Conservation (phyloP, 1,284 basidiomycete genomes). For the Cutaneotrichosporon sp. region DNA sequence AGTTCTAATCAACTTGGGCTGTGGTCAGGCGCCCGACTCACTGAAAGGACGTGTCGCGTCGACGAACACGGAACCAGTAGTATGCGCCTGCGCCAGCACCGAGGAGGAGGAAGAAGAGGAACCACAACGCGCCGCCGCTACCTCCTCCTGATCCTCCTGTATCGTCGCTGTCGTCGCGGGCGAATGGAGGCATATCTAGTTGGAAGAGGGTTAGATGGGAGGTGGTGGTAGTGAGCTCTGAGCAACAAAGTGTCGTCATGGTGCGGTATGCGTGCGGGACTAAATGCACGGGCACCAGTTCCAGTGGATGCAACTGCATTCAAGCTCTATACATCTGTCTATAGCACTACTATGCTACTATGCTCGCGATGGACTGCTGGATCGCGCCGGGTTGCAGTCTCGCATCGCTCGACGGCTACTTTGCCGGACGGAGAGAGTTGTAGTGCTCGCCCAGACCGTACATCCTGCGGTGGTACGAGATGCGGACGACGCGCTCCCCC, state of each 20-base stretch:
- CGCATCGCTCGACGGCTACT: background rate
- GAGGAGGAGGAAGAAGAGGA: slow-evolving; percentile 14
- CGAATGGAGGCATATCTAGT: background rate
- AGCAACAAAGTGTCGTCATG: background rate
- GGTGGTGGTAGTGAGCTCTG: background rate
- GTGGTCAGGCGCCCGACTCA: slow-evolving; percentile 2
- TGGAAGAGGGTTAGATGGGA: background rate
- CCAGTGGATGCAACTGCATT: no score
- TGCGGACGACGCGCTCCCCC: slow-evolving; percentile 62
- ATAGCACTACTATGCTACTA: no score
- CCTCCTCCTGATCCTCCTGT: background rate
- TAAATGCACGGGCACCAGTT: no score
- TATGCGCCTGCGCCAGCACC: slow-evolving; percentile 8
- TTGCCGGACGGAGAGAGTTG: slow-evolving; percentile 10
- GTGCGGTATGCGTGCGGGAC: no score
- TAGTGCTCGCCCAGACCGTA: slow-evolving; percentile 78
- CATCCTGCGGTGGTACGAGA: slow-evolving; percentile 87
- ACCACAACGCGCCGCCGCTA: slow-evolving; percentile 7
- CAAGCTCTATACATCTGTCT: background rate
- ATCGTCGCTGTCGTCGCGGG: slow-evolving; percentile 1
- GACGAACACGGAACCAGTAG: slow-evolving; percentile 5
- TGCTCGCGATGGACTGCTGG: no score
- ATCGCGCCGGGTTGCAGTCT: no score
- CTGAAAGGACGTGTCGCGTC: slow-evolving; percentile 3
- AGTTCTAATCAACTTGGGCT: no score